phyloP scores from a whole-genome alignment of 306 rosid genomes.

The Purshia tridentata region DNA sequence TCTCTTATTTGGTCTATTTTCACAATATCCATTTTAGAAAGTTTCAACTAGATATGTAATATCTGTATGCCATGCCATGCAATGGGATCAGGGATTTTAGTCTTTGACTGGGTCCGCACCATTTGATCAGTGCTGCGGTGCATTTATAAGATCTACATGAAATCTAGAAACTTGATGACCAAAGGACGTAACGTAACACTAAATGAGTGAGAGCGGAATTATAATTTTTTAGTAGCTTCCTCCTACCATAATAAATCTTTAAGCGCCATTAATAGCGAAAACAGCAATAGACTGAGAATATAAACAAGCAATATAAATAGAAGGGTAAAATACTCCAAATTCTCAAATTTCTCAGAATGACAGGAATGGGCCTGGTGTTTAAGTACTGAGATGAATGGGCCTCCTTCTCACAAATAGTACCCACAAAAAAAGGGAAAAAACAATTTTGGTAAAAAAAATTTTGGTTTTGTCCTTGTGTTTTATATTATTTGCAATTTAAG shows the following conservation, averaged over 20 bases:
- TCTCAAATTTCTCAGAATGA: no score
- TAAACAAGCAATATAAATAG: no score
- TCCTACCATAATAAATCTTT: not conserved
- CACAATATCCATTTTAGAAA: not conserved
- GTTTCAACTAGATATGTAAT: not conserved
- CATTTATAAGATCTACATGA: not conserved
- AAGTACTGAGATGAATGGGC: no score
- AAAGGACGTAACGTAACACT: not conserved
- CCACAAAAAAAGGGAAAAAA: no score
- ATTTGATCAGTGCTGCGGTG: not conserved
- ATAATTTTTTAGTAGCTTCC: not conserved
- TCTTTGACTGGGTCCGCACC: not conserved
- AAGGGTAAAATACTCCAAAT: no score
- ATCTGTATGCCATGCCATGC: not conserved
- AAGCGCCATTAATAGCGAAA: not conserved
- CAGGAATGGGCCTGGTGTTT: no score
- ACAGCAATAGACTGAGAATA: no score
- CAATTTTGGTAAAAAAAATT: no score
- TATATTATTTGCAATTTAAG: no score
- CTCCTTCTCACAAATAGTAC: no score
- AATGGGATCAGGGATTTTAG: not conserved
- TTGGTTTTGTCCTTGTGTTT: no score
- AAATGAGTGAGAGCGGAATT: not conserved
- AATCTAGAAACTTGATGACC: not conserved
- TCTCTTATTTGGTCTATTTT: not conserved